phyloP scores from a whole-genome alignment of 768 basidiomycete species.

The Phylloporus sp. region DNA sequence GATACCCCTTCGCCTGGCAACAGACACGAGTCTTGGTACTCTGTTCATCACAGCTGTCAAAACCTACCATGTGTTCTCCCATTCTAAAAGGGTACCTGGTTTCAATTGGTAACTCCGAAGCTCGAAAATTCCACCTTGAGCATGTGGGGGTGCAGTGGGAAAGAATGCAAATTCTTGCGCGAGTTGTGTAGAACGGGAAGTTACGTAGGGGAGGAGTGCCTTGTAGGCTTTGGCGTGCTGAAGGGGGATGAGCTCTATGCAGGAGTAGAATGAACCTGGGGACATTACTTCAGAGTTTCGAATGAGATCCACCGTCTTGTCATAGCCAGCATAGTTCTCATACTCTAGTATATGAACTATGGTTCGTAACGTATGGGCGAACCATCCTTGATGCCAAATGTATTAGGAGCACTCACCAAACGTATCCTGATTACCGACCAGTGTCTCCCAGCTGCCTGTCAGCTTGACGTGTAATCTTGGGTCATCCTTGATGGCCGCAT shows the following conservation, averaged over 20 bases:
- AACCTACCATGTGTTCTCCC: conserved; percentile 87
- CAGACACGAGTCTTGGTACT: conserved; percentile 1
- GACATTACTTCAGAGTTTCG: conserved; percentile 58
- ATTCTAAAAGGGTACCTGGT: conserved; percentile 88
- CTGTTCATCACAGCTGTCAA: neutral
- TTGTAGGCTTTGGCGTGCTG: conserved; percentile 68
- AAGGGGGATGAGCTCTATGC: neutral
- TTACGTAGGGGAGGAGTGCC: conserved; percentile 73
- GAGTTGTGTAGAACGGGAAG: conserved; percentile 70
- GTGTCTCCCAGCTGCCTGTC: conserved; percentile 90
- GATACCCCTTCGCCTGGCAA: conserved; percentile 79
- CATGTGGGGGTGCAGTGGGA: conserved; percentile 83
- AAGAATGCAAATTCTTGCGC: conserved; percentile 95
- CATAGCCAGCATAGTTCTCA: conserved; percentile 88
- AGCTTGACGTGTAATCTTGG: conserved; percentile 76
- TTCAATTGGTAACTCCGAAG: conserved; percentile 83
- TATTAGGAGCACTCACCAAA: conserved; percentile 53
- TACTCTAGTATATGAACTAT: conserved; percentile 82
- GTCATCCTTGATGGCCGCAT: conserved; percentile 73
- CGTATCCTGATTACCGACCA: conserved; percentile 86
- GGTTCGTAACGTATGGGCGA: conserved; percentile 1
- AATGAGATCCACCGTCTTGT: conserved; percentile 66
- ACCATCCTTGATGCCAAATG: neutral
- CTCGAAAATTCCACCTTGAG: conserved; percentile 91
- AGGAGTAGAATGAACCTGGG: neutral